Evolutionary conservation across 768 basidiomycete genomes (phyloP).

Genomic region (Amanita pseudoporphyria): DNA sequence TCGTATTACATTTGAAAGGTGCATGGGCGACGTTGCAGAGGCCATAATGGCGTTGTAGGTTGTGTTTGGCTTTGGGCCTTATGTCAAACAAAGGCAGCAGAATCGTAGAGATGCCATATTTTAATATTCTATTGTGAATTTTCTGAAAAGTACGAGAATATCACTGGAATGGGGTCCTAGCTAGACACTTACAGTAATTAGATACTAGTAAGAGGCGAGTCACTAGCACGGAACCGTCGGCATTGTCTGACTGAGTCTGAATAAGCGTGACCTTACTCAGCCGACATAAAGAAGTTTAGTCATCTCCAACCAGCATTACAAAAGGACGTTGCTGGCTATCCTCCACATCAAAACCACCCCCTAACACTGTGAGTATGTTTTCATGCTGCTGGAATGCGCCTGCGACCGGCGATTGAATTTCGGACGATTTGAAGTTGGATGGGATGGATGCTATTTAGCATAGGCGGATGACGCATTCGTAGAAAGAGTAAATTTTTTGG

Average conservation of each 20-base stretch:
- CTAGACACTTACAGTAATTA: too few relatives aligned
- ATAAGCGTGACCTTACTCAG: conserved; percentile 7
- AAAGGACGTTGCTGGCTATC: not conserved
- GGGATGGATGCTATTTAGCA: conserved; percentile 5
- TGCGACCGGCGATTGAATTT: not conserved
- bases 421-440: conserved; percentile 8
- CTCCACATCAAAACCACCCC: not conserved
- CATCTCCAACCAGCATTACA: conserved; percentile 1
- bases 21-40: not conserved
- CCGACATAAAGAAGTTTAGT: conserved; percentile 1
- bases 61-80: not conserved
- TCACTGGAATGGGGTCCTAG: not conserved
- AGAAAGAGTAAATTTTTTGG: too few relatives aligned
- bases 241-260: conserved; percentile 4
- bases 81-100: not conserved
- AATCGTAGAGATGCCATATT: not conserved
- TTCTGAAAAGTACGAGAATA: too few relatives aligned
- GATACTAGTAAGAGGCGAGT: too few relatives aligned
- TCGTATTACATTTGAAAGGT: not conserved
- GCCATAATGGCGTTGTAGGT: not conserved
- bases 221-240: not conserved
- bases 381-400: not conserved
- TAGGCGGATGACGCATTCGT: conserved; percentile 6
- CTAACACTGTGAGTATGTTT: conserved; percentile 4
- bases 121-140: too few relatives aligned